A percentile compares a stretch with the other conserved stretches of the same genome.
phyloP scores from a whole-genome alignment of 208 protist genomes.

The Leishmania arabica region DNA sequence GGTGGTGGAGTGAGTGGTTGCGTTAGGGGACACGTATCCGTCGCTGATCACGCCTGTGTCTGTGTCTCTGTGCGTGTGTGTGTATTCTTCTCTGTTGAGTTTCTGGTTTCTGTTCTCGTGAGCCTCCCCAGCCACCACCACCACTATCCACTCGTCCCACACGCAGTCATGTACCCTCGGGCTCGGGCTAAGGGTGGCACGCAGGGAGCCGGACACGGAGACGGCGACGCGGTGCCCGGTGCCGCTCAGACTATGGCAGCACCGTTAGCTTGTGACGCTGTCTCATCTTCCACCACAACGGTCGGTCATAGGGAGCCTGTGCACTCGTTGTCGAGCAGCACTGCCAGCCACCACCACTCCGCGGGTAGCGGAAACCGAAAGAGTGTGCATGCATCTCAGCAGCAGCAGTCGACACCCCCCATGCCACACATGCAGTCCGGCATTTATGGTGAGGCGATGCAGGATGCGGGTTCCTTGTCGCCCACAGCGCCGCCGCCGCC shows the following conservation, averaged over 20 bases:
- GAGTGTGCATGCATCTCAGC: background rate
- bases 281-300: background rate
- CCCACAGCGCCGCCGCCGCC: background rate
- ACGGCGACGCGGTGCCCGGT: background rate
- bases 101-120: background rate
- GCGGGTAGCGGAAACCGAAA: background rate
- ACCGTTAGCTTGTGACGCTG: background rate
- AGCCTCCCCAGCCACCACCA: background rate
- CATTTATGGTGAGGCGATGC: background rate
- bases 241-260: background rate
- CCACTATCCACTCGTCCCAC: background rate
- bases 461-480: background rate
- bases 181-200: background rate
- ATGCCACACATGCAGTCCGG: background rate
- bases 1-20: too few species aligned
- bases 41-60: background rate
- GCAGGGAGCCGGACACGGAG: background rate
- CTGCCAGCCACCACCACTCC: background rate
- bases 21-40: too few species aligned
- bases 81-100: background rate
- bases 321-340: background rate
- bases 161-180: slow-evolving; percentile 10
- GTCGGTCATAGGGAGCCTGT: background rate
- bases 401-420: background rate
- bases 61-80: background rate